These are phyloP conservation scores for Venturia aucupariae DNA, from an alignment of 2,329 filamentous ascomycete genomes.

Conservation along the genomic window DNA sequence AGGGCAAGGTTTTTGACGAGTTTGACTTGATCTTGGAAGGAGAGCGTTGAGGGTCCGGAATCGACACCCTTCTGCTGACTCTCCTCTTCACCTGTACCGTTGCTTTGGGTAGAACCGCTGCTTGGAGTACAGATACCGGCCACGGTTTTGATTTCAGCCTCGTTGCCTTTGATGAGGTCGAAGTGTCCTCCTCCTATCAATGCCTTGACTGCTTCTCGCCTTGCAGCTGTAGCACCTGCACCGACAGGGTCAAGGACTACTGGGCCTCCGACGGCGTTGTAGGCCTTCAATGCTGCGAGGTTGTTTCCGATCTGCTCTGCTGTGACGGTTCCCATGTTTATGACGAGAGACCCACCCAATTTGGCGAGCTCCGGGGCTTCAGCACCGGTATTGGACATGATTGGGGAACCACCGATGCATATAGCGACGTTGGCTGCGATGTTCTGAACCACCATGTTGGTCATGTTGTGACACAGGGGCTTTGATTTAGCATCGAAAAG, in stretches of 20 bases:
- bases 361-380: constrained; percentile 75
- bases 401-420: constrained; percentile 70
- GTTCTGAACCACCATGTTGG: constrained; percentile 91
- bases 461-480: constrained; percentile 92
- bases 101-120: too few relatives aligned
- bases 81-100: not conserved
- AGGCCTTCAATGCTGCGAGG: constrained; percentile 63
- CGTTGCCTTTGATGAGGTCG: constrained; percentile 88
- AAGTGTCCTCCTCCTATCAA: constrained; percentile 70
- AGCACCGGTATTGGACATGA: constrained; percentile 82
- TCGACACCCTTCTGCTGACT: constrained; percentile 75
- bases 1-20: constrained; percentile 59
- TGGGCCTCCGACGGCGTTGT: constrained; percentile 67
- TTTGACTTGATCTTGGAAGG: constrained; percentile 45
- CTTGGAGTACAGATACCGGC: constrained; percentile 43
- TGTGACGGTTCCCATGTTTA: constrained; percentile 93
- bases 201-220: constrained; percentile 59
- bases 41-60: constrained; percentile 50
- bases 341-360: constrained; percentile 68
- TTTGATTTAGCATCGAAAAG: constrained; percentile 48
- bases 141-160: constrained; percentile 62
- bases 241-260: constrained; percentile 86
- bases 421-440: constrained; percentile 87
- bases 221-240: constrained; percentile 69
- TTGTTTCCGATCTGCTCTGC: constrained; percentile 65